Percentiles rank a stretch among this genome's conserved stretches.
phyloP scores from a whole-genome alignment of 306 rosid species.

The Vigna nakashimae region DNA sequence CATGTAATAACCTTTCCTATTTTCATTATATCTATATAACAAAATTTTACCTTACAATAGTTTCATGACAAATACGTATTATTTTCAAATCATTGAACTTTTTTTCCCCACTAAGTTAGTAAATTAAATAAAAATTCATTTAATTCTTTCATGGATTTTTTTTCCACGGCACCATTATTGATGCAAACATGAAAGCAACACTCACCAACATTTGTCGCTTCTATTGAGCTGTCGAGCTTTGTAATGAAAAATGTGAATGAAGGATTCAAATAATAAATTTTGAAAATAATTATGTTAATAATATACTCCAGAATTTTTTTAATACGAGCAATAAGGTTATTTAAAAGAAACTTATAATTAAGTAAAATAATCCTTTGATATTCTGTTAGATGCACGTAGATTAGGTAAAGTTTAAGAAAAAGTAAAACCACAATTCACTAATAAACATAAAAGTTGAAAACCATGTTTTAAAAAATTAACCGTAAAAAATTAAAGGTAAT shows the following conservation, averaged over 20 bases:
- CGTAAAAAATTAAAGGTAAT: too few relatives aligned
- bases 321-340: too few relatives aligned
- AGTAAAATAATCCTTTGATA: too few relatives aligned
- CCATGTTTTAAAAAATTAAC: too few relatives aligned
- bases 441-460: too few relatives aligned
- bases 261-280: too few relatives aligned
- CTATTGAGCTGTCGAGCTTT: conserved; percentile 4
- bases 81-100: not conserved
- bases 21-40: not conserved
- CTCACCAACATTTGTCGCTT: not conserved
- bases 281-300: too few relatives aligned
- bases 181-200: not conserved
- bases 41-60: not conserved
- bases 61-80: not conserved
- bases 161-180: not conserved
- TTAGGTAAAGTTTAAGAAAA: too few relatives aligned
- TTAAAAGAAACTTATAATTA: too few relatives aligned
- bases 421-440: too few relatives aligned
- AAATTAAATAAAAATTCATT: not conserved
- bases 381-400: too few relatives aligned
- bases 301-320: too few relatives aligned
- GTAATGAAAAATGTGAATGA: not conserved
- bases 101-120: not conserved
- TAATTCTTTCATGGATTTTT: not conserved
- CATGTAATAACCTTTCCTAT: not conserved